Percentiles rank a stretch among this genome's conserved stretches.
These are phyloP conservation scores for Aspergillus sp. DNA, from an alignment of 2,329 filamentous ascomycete species.

Conservation along the genomic window DNA sequence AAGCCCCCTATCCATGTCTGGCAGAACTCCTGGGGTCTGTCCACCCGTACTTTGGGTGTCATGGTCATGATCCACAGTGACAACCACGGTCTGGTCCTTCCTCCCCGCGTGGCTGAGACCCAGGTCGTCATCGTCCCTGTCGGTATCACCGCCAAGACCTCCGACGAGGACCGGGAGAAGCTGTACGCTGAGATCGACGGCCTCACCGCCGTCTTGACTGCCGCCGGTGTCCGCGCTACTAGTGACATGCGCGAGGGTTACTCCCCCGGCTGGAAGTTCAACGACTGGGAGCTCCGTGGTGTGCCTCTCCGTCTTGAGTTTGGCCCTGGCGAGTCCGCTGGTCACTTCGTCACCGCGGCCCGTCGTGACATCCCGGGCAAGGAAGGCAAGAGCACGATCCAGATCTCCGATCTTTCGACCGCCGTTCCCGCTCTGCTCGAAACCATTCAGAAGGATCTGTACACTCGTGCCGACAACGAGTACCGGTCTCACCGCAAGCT, in stretches of 20 bases:
- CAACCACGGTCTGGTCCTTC: constrained; percentile 90
- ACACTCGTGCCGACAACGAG: constrained; percentile 69
- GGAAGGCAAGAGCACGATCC: constrained; percentile 74
- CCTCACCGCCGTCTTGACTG: constrained; percentile 67
- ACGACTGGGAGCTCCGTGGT: constrained; percentile 97
- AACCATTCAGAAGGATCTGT: constrained; percentile 83
- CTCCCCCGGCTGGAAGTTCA: constrained; percentile 95
- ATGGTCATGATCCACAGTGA: constrained; percentile 99
- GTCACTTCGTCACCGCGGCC: constrained; percentile 78
- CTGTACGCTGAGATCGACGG: constrained; percentile 74
- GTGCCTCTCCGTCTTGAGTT: constrained; percentile 93
- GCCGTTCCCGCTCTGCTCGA: constrained; percentile 80
- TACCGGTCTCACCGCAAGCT: constrained; percentile 79
- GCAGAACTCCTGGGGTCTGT: constrained; percentile 99
- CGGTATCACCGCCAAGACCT: constrained; percentile 85
- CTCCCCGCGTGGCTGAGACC: constrained; percentile 81
- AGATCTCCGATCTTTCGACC: constrained; percentile 69
- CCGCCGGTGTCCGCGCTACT: constrained; percentile 73
- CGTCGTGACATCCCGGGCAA: constrained; percentile 72
- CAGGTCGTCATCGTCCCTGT: constrained; percentile 89
- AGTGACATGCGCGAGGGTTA: constrained; percentile 86
- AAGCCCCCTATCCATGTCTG: constrained; percentile 82
- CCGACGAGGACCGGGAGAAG: constrained; percentile 72
- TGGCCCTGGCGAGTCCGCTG: constrained; percentile 88
- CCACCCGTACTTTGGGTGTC: constrained; percentile 93